Base-by-base conservation (phyloP, 192 early-diverging fungal genomes). In the Chytriomyces hyalinus region DNA sequence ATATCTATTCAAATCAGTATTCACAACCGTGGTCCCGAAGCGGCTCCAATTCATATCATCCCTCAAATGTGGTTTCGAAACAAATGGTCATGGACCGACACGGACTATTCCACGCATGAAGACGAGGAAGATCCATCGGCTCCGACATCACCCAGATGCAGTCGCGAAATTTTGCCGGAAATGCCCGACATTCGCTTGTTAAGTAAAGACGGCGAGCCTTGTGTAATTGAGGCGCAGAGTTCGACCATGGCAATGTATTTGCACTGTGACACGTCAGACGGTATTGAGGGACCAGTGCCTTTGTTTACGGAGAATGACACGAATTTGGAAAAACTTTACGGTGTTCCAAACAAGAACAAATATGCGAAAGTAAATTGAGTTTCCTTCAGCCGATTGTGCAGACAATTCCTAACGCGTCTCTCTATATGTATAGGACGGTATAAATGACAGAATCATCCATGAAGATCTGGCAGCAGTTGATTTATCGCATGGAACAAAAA, bases 281-380 rank as follows among this genome's bases (percentile, higher is more conserved):
- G 28, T 10, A 24, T 49, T 13, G 76, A 63, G 47, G 36, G 24
- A 1, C 84, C 83, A 0, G 80, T 77, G 6, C 61, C 84, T 7
- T 57, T 88, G 6, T 88, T 88, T 64, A 84, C 84, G 26, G 85
- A 87, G 49, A 88, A 88, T 49, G 87, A 88, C 15, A 82, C 87
- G 0, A 88, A 88, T 53, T 24, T 71, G 3, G 11, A 82, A 24
- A 78, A 73, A 22, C 22, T 88, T 4, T 88, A 84, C 71, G 69
- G 81, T 1, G 68, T 73, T 36, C 44, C 62, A 24, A 88, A 88
- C 87, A 75, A 77, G 26, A 65, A 24, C 45, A 64, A 64, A 22
- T 72, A 64, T 44, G 36, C n/a, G 36, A 79, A 79, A 47, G 76
- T 70, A 13, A 26, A n/a, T 64, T n/a, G 3, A 43, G 9, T 64